Evolutionary conservation across 108 stramenopile genomes (phyloP).

Genomic region (Nitzschia sp.): DNA sequence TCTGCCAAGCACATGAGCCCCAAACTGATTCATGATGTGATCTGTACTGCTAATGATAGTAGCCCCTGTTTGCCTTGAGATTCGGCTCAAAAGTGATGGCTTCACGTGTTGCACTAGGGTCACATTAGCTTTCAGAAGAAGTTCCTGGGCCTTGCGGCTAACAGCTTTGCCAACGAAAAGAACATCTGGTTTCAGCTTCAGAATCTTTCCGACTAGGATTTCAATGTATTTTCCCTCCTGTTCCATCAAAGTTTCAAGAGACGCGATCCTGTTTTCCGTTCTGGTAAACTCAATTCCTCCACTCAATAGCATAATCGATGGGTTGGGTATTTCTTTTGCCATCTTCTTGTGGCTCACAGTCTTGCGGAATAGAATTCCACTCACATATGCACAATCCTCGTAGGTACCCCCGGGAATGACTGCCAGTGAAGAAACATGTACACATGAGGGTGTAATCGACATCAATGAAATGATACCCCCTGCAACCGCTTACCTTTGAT

Average conservation of each 20-base stretch:
- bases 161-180: conserved; percentile 85
- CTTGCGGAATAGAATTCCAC: conserved; percentile 90
- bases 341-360: conserved; percentile 88
- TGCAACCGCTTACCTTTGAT: conserved; percentile 53
- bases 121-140: conserved; percentile 76
- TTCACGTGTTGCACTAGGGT: conserved; percentile 91
- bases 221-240: conserved; percentile 94
- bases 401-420: conserved; percentile 83
- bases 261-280: conserved; percentile 80
- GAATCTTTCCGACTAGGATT: conserved; percentile 89
- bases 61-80: conserved; percentile 91
- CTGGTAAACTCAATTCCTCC: conserved; percentile 94
- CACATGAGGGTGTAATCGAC: background rate
- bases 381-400: conserved; percentile 82
- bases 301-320: conserved; percentile 88
- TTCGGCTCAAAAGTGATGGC: conserved; percentile 72
- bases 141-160: conserved; percentile 85
- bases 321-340: conserved; percentile 68
- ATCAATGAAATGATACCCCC: too few species aligned
- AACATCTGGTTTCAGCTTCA: conserved; percentile 86
- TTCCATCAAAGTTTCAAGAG: conserved; percentile 88
- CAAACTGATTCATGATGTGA: conserved; percentile 85
- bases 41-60: conserved; percentile 87
- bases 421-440: conserved; percentile 45
- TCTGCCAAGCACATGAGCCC: conserved; percentile 64